Evolutionary conservation across 805 yeast genomes (phyloP), one percentile per base, ranked within the genome.

Genomic region (Starmera dryadoides): DNA sequence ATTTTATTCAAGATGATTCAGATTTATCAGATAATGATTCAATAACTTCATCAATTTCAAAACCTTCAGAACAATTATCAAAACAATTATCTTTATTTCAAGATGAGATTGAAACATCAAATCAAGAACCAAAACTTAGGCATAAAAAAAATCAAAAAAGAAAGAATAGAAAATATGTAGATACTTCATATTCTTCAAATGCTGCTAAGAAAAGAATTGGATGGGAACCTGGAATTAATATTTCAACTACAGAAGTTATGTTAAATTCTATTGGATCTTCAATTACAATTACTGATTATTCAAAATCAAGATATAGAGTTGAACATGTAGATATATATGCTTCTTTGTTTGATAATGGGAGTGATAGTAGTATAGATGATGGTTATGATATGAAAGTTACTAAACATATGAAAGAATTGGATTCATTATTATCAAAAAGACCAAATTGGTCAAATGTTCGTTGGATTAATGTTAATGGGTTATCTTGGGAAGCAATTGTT

Each of bases 171-270:
- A 42, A 49, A 34, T 68, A 67, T 42, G 44, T 47, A 4, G 69
- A 66, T 6, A 55, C 68, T n/a, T 56, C 60, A 10, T 55, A 58
- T 20, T 65, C 67, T 16, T 46, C 61, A 5, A 53, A 57, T 1
- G 58, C 58, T 8, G 60, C 59, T 3, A 59, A 68, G 31, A 63
- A 59, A 36, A 50, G 71, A 35, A 66, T 75, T 4, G 75, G 71
- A 19, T 72, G 77, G 73, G 83, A 77, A 47, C 82, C 83, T 0
- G 83, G 83, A 16, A 65, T 76, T 21, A 73, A 77, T 48, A 62
- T 73, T 26, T 53, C 64, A 8, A 70, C 71, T 1, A 76, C 79
- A 1, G 67, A 62, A 18, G 79, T 77, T 5, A 63, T 71, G 8
- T 52, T 75, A n/a, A 64, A 66, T 12, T 62, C 77, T 1, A 63